Percentiles rank a stretch among this genome's conserved stretches.
Conservation (phyloP, 2,329 filamentous ascomycete species). For the Fusarium veterinarium region DNA sequence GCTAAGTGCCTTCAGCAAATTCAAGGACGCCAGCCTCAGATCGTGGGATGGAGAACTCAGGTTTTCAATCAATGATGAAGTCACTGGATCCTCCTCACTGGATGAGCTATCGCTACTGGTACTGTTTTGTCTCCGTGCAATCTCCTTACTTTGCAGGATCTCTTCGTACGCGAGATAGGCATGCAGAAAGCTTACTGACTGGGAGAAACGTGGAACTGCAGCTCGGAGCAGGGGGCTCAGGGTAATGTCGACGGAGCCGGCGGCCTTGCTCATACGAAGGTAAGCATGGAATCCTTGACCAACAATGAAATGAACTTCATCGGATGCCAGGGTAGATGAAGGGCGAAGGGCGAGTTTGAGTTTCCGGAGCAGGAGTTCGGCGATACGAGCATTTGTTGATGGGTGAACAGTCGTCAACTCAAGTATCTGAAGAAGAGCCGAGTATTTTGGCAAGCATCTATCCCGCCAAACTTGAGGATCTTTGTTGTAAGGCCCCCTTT, state of each 20-base stretch:
- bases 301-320: constrained; percentile 77
- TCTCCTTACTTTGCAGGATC: constrained; percentile 36
- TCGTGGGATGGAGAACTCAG: constrained; percentile 80
- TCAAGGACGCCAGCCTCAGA: constrained; percentile 78
- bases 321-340: constrained; percentile 67
- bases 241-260: constrained; percentile 67
- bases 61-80: constrained; percentile 75
- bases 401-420: constrained; percentile 72
- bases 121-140: constrained; percentile 40
- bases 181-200: constrained; percentile 73
- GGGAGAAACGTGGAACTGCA: constrained; percentile 73
- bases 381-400: constrained; percentile 73
- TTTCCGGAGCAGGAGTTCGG: constrained; percentile 73
- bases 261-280: constrained; percentile 70
- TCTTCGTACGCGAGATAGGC: constrained; percentile 69
- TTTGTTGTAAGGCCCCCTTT: constrained; percentile 70
- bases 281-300: constrained; percentile 81
- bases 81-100: constrained; percentile 69
- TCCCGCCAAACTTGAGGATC: constrained; percentile 71
- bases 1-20: constrained; percentile 73
- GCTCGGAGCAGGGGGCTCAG: constrained; percentile 75
- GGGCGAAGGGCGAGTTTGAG: constrained; percentile 73
- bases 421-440: constrained; percentile 73
- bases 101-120: constrained; percentile 56
- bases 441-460: constrained; percentile 74